phyloP scores from a whole-genome alignment of 164 flowering plant genomes.

The Akebia trifoliata region DNA sequence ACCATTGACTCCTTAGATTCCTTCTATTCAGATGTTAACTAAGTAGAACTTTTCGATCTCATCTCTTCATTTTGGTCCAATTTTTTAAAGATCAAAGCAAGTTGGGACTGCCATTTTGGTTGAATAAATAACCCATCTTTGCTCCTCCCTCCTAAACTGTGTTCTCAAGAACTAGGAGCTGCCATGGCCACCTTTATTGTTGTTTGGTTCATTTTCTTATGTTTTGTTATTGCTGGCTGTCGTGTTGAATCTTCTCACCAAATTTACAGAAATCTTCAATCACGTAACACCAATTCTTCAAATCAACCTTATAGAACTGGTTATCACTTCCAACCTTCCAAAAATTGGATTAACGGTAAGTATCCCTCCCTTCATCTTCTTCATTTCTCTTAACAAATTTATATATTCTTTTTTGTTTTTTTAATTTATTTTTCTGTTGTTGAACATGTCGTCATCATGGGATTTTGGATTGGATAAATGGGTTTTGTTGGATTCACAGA shows the following conservation, averaged over 20 bases:
- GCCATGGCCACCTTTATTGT: background rate
- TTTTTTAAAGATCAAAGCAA: no score
- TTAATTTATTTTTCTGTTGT: conserved; percentile 3
- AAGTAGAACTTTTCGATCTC: no score
- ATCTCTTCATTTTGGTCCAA: no score
- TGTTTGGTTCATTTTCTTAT: conserved; percentile 7
- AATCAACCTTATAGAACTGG: conserved; percentile 25
- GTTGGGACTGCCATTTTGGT: no score
- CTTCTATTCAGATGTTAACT: no score
- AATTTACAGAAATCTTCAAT: conserved; percentile 8
- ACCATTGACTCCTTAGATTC: no score
- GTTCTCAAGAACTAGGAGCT: background rate
- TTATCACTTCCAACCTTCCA: conserved; percentile 37
- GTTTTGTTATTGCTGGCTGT: conserved; percentile 8
- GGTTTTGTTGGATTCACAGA: conserved; percentile 16
- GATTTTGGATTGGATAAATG: background rate
- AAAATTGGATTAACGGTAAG: conserved; percentile 43
- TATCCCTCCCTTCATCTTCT: background rate
- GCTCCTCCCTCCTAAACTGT: no score
- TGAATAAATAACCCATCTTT: no score
- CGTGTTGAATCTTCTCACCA: conserved; percentile 15
- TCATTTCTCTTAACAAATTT: background rate
- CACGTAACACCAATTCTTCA: background rate
- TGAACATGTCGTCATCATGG: background rate
- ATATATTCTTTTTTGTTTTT: background rate